Evolutionary conservation across 306 rosid genomes (phyloP).

Genomic region (Fragaria ananassa): DNA sequence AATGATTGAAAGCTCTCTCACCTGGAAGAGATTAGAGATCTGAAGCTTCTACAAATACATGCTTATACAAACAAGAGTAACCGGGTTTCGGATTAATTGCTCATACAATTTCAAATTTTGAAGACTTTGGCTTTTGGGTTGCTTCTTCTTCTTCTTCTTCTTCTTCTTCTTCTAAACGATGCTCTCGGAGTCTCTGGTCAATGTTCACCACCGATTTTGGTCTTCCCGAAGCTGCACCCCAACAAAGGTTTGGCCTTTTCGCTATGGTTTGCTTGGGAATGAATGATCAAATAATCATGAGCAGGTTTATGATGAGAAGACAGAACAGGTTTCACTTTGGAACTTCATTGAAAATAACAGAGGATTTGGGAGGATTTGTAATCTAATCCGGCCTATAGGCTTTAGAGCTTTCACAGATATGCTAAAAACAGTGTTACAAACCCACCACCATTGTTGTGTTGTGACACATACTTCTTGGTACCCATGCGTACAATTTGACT

Average conservation of each 20-base stretch:
- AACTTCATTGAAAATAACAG: neutral
- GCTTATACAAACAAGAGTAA: constrained; percentile 7
- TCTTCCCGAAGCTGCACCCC: constrained; percentile 16
- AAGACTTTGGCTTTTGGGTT: constrained; percentile 1
- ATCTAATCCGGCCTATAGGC: neutral
- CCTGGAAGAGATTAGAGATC: constrained; percentile 44
- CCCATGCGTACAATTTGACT: neutral
- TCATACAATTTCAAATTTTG: constrained; percentile 5
- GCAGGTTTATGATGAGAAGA: neutral
- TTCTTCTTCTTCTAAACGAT: neutral
- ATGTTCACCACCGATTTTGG: constrained; percentile 11
- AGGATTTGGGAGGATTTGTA: neutral
- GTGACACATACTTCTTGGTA: neutral
- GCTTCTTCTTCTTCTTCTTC: neutral
- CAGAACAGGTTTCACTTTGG: neutral
- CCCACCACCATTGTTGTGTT: neutral
- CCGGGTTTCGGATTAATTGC: constrained; percentile 7
- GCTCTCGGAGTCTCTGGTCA: neutral
- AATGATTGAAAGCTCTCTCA: constrained; percentile 20
- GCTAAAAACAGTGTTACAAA: neutral
- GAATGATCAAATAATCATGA: neutral
- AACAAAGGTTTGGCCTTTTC: neutral
- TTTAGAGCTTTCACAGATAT: neutral
- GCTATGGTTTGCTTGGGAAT: neutral
- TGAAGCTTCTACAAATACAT: constrained; percentile 21